Base-by-base conservation (phyloP, 108 stramenopile species). In the Seminavis robusta region DNA sequence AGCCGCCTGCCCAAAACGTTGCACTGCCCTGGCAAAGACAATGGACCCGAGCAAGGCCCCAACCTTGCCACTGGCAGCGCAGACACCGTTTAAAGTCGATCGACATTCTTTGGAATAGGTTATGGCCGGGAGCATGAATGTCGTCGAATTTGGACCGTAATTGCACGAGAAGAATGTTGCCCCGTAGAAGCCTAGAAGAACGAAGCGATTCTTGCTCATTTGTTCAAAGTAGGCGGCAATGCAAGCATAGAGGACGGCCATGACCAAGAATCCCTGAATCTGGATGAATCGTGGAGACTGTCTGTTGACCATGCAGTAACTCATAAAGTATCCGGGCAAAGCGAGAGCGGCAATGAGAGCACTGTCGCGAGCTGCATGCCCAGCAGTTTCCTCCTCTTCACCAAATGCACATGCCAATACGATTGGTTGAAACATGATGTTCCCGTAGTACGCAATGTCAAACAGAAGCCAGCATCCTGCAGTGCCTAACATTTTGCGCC, bases 401-500 rank as follows among this genome's bases (percentile, higher is more conserved):
- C 83, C 79, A 64, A 84, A 84, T 0, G 74, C 79, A 36, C 79
- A 60, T 33, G 63, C 52, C 1, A 84, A 61, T 10, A 80, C 83
- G 10, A 84, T 39, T 25, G 78, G 76, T 33, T 77, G 76, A 58
- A 84, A 84, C 3, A 84, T 45, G 10, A 74, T 62, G 44, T 81
- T 81, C 11, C 80, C 83, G 44, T 85, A 85, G 33, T 76, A 79
- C 0, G 77, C 47, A 33, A 81, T 57, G 40, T 85, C 80, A 50
- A 81, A 85, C 9, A 85, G 77, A 52, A 85, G 79, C 83, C 83
- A 85, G 13, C 69, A 76, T 9, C 79, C 83, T 33, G 63, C 83
- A 32, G 83, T 85, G 5, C 80, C 83, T 34, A 63, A 39, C 24
- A 79, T 61, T 45, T 84, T 80, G 17, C 57, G 40, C 11, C 46